Evolutionary conservation across 2,329 filamentous ascomycete species (phyloP).

Genomic region (Pleomassaria siparia): DNA sequence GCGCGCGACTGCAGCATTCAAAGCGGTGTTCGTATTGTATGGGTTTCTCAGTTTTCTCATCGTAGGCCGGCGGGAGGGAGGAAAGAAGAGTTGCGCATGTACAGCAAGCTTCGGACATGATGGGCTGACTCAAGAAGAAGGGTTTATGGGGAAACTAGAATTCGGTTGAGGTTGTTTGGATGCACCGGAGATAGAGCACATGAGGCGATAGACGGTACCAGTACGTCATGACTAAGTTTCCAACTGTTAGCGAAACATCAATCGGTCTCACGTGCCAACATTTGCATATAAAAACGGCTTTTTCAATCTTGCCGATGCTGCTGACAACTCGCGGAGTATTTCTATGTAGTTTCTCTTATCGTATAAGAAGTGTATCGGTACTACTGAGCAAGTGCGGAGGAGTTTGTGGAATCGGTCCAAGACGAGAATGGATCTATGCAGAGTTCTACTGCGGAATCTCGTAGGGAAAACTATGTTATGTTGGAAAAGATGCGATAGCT

Average conservation of each 20-base stretch:
- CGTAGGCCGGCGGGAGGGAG: conserved; percentile 54
- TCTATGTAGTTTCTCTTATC: too few relatives aligned
- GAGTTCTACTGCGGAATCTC: too few relatives aligned
- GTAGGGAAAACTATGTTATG: too few relatives aligned
- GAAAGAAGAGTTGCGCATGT: conserved; percentile 68
- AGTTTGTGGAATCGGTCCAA: too few relatives aligned
- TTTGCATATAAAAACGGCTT: too few relatives aligned
- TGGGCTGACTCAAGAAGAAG: not conserved
- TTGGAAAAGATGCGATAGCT: too few relatives aligned
- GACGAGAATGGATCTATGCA: too few relatives aligned
- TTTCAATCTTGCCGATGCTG: too few relatives aligned
- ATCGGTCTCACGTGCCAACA: conserved; percentile 5
- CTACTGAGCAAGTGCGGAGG: too few relatives aligned
- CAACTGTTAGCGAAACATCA: not conserved
- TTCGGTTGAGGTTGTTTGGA: not conserved
- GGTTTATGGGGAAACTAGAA: too few relatives aligned
- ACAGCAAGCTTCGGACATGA: conserved; percentile 58
- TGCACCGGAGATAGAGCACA: not conserved
- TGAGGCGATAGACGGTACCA: not conserved
- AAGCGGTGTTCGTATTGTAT: conserved; percentile 62
- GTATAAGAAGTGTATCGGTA: too few relatives aligned
- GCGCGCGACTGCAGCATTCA: conserved; percentile 68
- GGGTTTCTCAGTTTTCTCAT: conserved; percentile 62
- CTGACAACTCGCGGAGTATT: too few relatives aligned
- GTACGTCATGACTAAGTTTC: conserved; percentile 10